A percentile compares a stretch with the other conserved stretches of the same genome.
Evolutionary conservation across 2,329 filamentous ascomycete species (phyloP).

Genomic region (Thelonectria rubi): DNA sequence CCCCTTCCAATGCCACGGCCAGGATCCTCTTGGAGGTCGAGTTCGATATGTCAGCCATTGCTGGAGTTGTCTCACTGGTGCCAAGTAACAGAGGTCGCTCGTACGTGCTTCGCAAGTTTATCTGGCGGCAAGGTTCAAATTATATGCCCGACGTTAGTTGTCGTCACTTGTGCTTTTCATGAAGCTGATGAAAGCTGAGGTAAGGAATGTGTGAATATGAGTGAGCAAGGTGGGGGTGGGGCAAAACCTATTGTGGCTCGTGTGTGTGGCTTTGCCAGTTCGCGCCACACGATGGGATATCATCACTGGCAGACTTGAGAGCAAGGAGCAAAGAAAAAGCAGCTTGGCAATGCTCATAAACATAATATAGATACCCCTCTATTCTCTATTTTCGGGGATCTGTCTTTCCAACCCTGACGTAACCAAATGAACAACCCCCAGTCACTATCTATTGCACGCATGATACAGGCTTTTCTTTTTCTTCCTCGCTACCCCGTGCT

Average conservation of each 20-base stretch:
- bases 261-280: slow-evolving; percentile 1
- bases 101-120: background rate
- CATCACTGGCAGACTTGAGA: background rate
- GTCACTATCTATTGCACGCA: background rate
- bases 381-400: slow-evolving; percentile 22
- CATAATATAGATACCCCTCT: slow-evolving; percentile 23
- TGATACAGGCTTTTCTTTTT: slow-evolving; percentile 10
- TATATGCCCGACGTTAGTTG: background rate
- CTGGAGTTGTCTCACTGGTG: background rate
- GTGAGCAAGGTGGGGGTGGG: slow-evolving; percentile 18
- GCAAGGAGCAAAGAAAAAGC: too few relatives aligned
- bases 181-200: background rate
- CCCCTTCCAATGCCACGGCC: slow-evolving; percentile 61
- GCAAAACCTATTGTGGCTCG: background rate
- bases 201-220: slow-evolving; percentile 6
- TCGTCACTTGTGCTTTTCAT: background rate
- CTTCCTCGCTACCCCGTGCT: slow-evolving; percentile 22
- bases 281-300: slow-evolving; percentile 12
- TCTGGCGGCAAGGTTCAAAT: background rate
- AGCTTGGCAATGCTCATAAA: too few relatives aligned
- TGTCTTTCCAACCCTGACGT: slow-evolving; percentile 13
- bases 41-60: slow-evolving; percentile 34
- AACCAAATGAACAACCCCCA: slow-evolving; percentile 2
- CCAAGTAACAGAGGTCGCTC: background rate
- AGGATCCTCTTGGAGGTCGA: slow-evolving; percentile 59